A percentile compares a stretch with the other conserved stretches of the same genome.
These are phyloP conservation scores for Monascus ruber DNA, from an alignment of 2,329 filamentous ascomycete genomes.

Conservation along the genomic window DNA sequence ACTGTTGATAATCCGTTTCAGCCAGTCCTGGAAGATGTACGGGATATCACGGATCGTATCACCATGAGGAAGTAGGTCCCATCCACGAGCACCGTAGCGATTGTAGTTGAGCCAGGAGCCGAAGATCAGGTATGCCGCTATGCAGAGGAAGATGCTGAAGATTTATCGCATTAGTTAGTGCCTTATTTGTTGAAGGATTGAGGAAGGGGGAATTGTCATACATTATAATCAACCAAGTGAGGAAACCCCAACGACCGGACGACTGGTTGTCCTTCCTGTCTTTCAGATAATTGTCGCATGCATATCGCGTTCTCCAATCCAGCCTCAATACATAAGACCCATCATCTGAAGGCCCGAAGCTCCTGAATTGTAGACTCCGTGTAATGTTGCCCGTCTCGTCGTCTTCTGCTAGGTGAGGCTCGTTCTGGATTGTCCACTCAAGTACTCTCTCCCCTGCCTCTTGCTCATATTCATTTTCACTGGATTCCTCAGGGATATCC, in stretches of 20 bases:
- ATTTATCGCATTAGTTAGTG: constrained; percentile 5
- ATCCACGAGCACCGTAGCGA: constrained; percentile 85
- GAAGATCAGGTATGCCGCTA: constrained; percentile 87
- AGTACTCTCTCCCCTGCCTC: constrained; percentile 12
- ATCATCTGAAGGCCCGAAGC: constrained; percentile 53
- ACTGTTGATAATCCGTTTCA: constrained; percentile 65
- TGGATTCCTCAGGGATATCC: constrained; percentile 16
- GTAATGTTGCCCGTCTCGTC: constrained; percentile 22
- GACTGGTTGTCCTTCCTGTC: constrained; percentile 33
- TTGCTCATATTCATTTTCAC: constrained; percentile 13
- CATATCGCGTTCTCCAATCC: constrained; percentile 79
- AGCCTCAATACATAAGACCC: constrained; percentile 56
- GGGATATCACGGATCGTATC: constrained; percentile 87
- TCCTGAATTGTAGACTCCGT: constrained; percentile 63
- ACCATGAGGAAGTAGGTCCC: constrained; percentile 86
- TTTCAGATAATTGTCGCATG: constrained; percentile 54
- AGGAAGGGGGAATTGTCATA: constrained; percentile 38
- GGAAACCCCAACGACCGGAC: constrained; percentile 73
- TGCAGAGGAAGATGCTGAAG: constrained; percentile 68
- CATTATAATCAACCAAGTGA: constrained; percentile 94
- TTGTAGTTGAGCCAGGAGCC: constrained; percentile 99
- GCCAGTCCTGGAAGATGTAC: constrained; percentile 84
- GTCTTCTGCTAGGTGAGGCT: constrained; percentile 7
- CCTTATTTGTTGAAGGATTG: not conserved
- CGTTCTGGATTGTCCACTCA: not conserved